These are phyloP conservation scores for Trematosphaeria pertusa DNA, from an alignment of 2,329 filamentous ascomycete genomes.

Conservation along the genomic window DNA sequence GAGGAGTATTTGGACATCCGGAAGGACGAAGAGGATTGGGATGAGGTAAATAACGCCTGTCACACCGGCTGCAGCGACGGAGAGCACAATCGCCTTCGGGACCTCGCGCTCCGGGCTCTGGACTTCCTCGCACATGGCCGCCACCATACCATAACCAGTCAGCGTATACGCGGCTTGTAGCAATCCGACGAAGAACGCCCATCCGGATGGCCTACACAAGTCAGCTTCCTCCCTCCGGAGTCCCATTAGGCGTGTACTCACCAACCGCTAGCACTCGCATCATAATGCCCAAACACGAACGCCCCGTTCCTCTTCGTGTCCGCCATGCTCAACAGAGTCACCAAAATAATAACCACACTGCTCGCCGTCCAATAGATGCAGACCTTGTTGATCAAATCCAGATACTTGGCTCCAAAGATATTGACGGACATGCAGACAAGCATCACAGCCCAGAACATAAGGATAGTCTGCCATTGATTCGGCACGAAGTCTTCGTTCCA, in stretches of 20 bases:
- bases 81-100: conserved; percentile 73
- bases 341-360: conserved; percentile 72
- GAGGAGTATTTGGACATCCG: conserved; percentile 69
- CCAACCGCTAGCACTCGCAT: conserved; percentile 70
- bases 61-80: conserved; percentile 70
- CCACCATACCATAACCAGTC: conserved; percentile 74
- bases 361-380: conserved; percentile 76
- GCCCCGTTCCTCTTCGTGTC: conserved; percentile 63
- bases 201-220: conserved; percentile 63
- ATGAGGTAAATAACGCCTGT: conserved; percentile 74
- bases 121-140: conserved; percentile 75
- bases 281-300: conserved; percentile 73
- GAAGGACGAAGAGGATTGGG: conserved; percentile 77
- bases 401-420: conserved; percentile 66
- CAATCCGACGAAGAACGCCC: conserved; percentile 76
- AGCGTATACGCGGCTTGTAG: conserved; percentile 69
- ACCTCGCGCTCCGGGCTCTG: conserved; percentile 73
- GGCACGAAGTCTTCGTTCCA: conserved; percentile 74
- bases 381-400: conserved; percentile 74
- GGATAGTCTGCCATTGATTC: conserved; percentile 72
- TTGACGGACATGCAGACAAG: conserved; percentile 69
- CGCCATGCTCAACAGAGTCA: conserved; percentile 68
- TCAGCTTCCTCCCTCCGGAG: background rate
- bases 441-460: conserved; percentile 77
- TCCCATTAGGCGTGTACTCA: conserved; percentile 31